Evolutionary conservation across 352 stramenopile species (phyloP).

Genomic region (Phytophthora megakarya): DNA sequence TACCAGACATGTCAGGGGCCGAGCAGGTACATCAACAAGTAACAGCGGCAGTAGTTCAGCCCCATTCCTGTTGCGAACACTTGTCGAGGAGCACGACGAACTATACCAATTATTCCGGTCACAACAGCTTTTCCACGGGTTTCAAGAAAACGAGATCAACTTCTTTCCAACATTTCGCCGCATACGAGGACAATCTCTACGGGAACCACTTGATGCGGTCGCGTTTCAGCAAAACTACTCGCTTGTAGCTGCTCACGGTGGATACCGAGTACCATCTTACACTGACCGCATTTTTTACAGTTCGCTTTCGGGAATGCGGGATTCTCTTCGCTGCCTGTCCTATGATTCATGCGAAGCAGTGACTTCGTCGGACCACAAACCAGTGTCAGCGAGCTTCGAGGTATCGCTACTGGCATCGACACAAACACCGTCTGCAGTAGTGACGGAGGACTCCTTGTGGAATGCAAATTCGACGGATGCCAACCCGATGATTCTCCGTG

Average conservation of each 20-base stretch:
- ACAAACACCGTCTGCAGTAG: slow-evolving; percentile 1
- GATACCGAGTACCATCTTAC: slow-evolving; percentile 86
- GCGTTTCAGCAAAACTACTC: slow-evolving; percentile 69
- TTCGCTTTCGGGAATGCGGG: slow-evolving; percentile 62
- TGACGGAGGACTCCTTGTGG: slow-evolving; percentile 38
- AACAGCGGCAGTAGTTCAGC: slow-evolving; percentile 32
- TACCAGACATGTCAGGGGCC: slow-evolving; percentile 9
- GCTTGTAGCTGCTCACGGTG: slow-evolving; percentile 55
- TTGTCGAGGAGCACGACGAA: slow-evolving; percentile 79
- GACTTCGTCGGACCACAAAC: slow-evolving; percentile 84
- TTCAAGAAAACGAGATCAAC: slow-evolving; percentile 67
- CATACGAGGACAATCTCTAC: slow-evolving; percentile 55
- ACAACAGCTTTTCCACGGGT: slow-evolving; percentile 83
- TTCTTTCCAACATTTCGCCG: slow-evolving; percentile 86
- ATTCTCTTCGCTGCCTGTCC: slow-evolving; percentile 61
- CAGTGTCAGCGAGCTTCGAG: slow-evolving; percentile 71
- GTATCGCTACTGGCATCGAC: slow-evolving; percentile 35
- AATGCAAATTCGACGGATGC: slow-evolving; percentile 50
- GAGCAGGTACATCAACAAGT: slow-evolving; percentile 19
- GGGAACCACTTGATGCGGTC: slow-evolving; percentile 31
- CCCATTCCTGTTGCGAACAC: slow-evolving; percentile 33
- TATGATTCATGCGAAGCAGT: slow-evolving; percentile 84
- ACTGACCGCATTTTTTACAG: slow-evolving; percentile 89
- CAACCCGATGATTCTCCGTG: slow-evolving; percentile 49
- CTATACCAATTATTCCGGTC: slow-evolving; percentile 58